Base-by-base conservation (phyloP, 148 eudicot species). In the Rheum nobile region DNA sequence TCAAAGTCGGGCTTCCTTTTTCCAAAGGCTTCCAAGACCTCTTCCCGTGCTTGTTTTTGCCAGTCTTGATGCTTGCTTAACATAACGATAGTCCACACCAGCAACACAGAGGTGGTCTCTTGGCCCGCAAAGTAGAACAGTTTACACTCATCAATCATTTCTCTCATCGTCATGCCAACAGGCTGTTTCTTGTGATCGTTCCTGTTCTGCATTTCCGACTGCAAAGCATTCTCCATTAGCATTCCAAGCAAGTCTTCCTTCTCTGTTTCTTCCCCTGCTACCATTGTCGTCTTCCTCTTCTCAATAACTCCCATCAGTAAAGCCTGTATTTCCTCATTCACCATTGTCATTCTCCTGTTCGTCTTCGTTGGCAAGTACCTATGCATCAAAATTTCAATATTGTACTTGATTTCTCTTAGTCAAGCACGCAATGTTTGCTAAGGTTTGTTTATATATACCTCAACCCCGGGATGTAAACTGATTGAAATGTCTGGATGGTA, bases 311-410 rank as follows among this genome's bases (percentile, higher is more conserved):
- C 76, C 29, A 13, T 61, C 3, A 79, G 35, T 32, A 76, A 16
- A 3, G 69, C 28, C 38, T 76, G 21, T 55, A 82, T 79, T 71
- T 79, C 74, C 11, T 67, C 38, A 57, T 57, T 47, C 7, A 73
- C 46, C 65, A 32, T 61, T 11, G 47, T 72, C 67, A 73, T 54
- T 67, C 68, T 78, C 43, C 29, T 48, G 73, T 72, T 78, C 29
- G 24, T 21, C 50, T 63, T 73, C 17, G 76, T 78, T 8, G 80
- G 80, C 34, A 78, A 6, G 32, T 63, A 78, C 38, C 80, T 78
- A 35, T 28, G 8, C 28, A 54, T 54, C 21, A 7, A 54, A 54
- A n/a, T 16, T 50, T 19, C 9, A 50, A 8, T 1, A 35, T 4
- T n/a, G n/a, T 4, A 6, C 54, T n/a, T n/a, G 14, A 19, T 47